Evolutionary conservation across 2,329 filamentous ascomycete species (phyloP).

Genomic region (Rhynchosporium graminicola): DNA sequence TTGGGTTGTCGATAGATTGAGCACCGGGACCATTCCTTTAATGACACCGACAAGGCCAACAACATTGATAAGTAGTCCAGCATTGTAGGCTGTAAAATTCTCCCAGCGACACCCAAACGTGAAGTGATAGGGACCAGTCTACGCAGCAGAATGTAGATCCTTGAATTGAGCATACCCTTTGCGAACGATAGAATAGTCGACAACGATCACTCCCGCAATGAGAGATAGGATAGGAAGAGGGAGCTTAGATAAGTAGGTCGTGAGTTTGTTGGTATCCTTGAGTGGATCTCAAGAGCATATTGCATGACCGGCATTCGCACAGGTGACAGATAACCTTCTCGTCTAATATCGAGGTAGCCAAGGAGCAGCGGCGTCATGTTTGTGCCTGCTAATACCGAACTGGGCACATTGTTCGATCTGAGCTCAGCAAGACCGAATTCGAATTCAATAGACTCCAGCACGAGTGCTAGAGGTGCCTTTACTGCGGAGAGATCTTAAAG

Average conservation of each 20-base stretch:
- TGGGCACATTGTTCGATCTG: constrained; percentile 85
- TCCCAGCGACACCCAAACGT: constrained; percentile 77
- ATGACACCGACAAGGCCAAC: constrained; percentile 87
- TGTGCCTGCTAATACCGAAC: constrained; percentile 75
- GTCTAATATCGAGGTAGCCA: constrained; percentile 79
- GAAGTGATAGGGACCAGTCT: constrained; percentile 71
- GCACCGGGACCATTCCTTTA: constrained; percentile 75
- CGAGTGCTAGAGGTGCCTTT: constrained; percentile 68
- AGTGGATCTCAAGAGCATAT: constrained; percentile 89
- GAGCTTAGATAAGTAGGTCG: constrained; percentile 78
- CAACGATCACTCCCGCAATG: constrained; percentile 87
- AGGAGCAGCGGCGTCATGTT: constrained; percentile 81
- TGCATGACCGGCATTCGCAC: constrained; percentile 73
- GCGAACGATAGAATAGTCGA: constrained; percentile 81
- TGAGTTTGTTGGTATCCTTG: constrained; percentile 76
- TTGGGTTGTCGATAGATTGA: constrained; percentile 84
- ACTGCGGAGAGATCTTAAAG: constrained; percentile 64
- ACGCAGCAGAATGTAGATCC: constrained; percentile 74
- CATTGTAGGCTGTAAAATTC: constrained; percentile 78
- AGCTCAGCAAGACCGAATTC: constrained; percentile 79
- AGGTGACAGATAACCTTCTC: constrained; percentile 75
- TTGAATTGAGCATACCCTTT: constrained; percentile 77
- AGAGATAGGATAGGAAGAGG: constrained; percentile 93
- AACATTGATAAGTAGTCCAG: constrained; percentile 85
- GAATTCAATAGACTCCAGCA: constrained; percentile 69